These are phyloP conservation scores for Cryphonectria japonica DNA, from an alignment of 2,329 filamentous ascomycete species.

Conservation along the genomic window DNA sequence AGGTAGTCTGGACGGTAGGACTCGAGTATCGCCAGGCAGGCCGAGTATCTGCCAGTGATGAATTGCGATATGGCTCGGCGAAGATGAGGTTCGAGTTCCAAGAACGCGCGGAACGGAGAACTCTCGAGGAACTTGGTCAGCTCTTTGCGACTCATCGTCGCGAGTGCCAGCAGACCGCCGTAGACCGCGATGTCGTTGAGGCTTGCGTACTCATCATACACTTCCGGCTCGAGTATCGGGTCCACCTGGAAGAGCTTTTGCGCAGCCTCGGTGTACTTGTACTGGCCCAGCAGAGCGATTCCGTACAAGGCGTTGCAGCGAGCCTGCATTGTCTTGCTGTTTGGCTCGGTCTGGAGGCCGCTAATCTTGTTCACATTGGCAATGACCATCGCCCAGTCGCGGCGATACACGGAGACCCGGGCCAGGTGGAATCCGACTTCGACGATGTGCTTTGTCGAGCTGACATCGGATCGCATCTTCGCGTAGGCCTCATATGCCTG, in stretches of 20 bases:
- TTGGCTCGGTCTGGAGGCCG: slow-evolving; percentile 50
- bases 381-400: slow-evolving; percentile 74
- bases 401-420: slow-evolving; percentile 73
- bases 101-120: slow-evolving; percentile 77
- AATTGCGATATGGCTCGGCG: slow-evolving; percentile 89
- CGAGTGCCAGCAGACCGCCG: slow-evolving; percentile 85
- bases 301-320: slow-evolving; percentile 58
- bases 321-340: slow-evolving; percentile 51
- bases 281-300: slow-evolving; percentile 52
- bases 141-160: slow-evolving; percentile 80
- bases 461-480: slow-evolving; percentile 90
- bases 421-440: slow-evolving; percentile 82
- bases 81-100: slow-evolving; percentile 93
- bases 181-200: slow-evolving; percentile 92
- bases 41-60: slow-evolving; percentile 85
- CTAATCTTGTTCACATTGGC: slow-evolving; percentile 66
- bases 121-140: slow-evolving; percentile 79
- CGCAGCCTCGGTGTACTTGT: slow-evolving; percentile 66
- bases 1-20: slow-evolving; percentile 82
- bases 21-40: slow-evolving; percentile 81
- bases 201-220: slow-evolving; percentile 73
- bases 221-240: slow-evolving; percentile 49
- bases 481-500: slow-evolving; percentile 77
- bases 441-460: slow-evolving; percentile 78
- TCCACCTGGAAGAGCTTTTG: slow-evolving; percentile 69